Evolutionary conservation across 2,329 filamentous ascomycete species (phyloP).

Genomic region (Blastomyces parvus): DNA sequence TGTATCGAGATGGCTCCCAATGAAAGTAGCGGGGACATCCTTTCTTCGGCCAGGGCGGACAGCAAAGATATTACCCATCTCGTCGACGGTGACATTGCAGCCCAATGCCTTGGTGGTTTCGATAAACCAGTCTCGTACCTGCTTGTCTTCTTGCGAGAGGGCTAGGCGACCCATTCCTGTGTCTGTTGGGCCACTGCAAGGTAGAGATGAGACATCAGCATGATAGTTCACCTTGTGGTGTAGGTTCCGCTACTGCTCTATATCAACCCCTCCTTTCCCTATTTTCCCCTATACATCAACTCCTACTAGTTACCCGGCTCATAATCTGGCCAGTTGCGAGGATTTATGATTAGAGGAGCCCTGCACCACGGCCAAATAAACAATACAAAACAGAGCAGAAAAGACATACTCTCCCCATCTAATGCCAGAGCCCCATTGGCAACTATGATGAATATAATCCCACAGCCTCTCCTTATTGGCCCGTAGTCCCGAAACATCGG

Average conservation of each 20-base stretch:
- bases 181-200: constrained; percentile 42
- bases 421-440: constrained; percentile 56
- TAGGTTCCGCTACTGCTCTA: background rate
- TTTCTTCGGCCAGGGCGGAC: constrained; percentile 52
- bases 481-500: constrained; percentile 44
- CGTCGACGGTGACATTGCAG: constrained; percentile 59
- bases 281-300: background rate
- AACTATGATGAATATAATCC: constrained; percentile 55
- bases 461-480: constrained; percentile 53
- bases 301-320: background rate
- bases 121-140: constrained; percentile 66
- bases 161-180: constrained; percentile 69
- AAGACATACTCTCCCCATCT: constrained; percentile 55
- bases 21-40: constrained; percentile 48
- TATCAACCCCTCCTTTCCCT: too few relatives aligned
- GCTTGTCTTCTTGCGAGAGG: constrained; percentile 60
- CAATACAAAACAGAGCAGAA: constrained; percentile 7
- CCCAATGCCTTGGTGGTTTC: constrained; percentile 53
- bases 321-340: background rate
- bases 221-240: background rate
- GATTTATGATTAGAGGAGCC: background rate
- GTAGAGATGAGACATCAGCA: background rate
- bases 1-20: constrained; percentile 37
- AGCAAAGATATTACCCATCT: constrained; percentile 75
- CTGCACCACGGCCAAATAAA: background rate